These are phyloP conservation scores for Anthracocystis panici-leucophaei DNA, from an alignment of 1,284 basidiomycete genomes.

Conservation along the genomic window DNA sequence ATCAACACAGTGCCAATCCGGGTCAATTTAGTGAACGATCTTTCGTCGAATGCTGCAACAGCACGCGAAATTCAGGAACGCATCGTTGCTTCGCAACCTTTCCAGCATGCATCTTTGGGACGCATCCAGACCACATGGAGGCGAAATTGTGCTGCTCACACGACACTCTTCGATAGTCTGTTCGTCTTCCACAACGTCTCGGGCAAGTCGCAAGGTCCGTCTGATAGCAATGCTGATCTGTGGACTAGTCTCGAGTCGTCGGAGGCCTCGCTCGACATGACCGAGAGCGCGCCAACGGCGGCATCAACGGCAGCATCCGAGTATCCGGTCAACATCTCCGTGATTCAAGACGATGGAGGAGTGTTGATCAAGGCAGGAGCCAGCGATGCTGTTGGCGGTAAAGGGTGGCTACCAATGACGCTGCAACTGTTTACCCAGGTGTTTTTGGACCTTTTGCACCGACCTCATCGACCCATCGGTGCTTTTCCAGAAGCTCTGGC, in stretches of 20 bases:
- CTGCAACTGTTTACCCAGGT: conserved; percentile 13
- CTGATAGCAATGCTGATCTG: background rate
- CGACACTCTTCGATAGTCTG: conserved; percentile 11
- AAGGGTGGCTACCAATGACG: conserved; percentile 9
- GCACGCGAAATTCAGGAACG: conserved; percentile 10
- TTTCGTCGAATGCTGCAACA: conserved; percentile 12
- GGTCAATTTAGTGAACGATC: conserved; percentile 6
- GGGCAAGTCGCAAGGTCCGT: background rate
- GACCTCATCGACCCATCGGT: conserved; percentile 12
- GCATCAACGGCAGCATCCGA: conserved; percentile 17
- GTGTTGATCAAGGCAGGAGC: conserved; percentile 21
- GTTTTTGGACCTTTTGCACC: conserved; percentile 9
- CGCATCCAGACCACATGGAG: conserved; percentile 19
- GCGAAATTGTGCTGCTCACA: background rate
- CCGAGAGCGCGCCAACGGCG: background rate
- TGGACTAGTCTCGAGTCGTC: background rate
- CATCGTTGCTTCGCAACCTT: conserved; percentile 15
- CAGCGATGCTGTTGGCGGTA: conserved; percentile 19
- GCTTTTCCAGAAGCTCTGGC: conserved; percentile 16
- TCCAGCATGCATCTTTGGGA: conserved; percentile 23
- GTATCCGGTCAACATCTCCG: conserved; percentile 27
- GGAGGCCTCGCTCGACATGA: background rate
- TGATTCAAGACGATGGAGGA: conserved; percentile 13
- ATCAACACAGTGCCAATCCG: conserved; percentile 30
- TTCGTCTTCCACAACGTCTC: conserved; percentile 18